A percentile compares a stretch with the other conserved stretches of the same genome.
Conservation (phyloP, 495 filamentous ascomycete species). For the Penicillium cinerascens region DNA sequence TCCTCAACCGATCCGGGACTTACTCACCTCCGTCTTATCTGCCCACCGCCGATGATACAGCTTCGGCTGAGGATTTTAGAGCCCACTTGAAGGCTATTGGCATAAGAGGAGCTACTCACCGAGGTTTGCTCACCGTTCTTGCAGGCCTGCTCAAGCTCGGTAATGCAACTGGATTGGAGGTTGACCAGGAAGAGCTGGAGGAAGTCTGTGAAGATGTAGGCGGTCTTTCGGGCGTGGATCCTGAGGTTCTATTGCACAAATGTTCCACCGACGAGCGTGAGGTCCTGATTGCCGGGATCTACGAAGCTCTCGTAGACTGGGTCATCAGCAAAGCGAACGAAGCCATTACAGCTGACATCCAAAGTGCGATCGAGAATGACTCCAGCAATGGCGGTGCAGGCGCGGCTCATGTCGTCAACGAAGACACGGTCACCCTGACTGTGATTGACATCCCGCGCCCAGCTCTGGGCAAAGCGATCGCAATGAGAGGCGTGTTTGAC, state of each 20-base stretch:
- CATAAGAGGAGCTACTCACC: slow-evolving; percentile 78
- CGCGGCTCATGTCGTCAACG: slow-evolving; percentile 51
- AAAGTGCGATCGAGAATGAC: slow-evolving; percentile 59
- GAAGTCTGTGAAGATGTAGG: slow-evolving; percentile 88
- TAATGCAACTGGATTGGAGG: slow-evolving; percentile 77
- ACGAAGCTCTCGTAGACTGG: slow-evolving; percentile 95
- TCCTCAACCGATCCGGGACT: slow-evolving; percentile 79
- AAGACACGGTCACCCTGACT: slow-evolving; percentile 86
- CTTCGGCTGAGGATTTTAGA: slow-evolving; percentile 89
- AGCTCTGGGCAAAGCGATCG: slow-evolving; percentile 76
- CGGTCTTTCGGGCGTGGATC: slow-evolving; percentile 79
- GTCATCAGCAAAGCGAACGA: slow-evolving; percentile 84
- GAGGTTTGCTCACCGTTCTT: slow-evolving; percentile 77
- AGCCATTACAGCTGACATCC: slow-evolving; percentile 75
- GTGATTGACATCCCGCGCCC: slow-evolving; percentile 81
- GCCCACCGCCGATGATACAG: slow-evolving; percentile 88
- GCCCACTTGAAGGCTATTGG: slow-evolving; percentile 80
- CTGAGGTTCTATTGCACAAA: slow-evolving; percentile 73
- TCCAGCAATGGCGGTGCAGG: slow-evolving; percentile 55
- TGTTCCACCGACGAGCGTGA: slow-evolving; percentile 80
- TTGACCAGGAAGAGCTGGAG: slow-evolving; percentile 83
- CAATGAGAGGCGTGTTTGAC: slow-evolving; percentile 87
- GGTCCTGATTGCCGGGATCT: slow-evolving; percentile 77
- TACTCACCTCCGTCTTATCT: slow-evolving; percentile 87
- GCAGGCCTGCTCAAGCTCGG: slow-evolving; percentile 88